Conservation (phyloP, 108 stramenopile genomes). For the Seminavis robusta region DNA sequence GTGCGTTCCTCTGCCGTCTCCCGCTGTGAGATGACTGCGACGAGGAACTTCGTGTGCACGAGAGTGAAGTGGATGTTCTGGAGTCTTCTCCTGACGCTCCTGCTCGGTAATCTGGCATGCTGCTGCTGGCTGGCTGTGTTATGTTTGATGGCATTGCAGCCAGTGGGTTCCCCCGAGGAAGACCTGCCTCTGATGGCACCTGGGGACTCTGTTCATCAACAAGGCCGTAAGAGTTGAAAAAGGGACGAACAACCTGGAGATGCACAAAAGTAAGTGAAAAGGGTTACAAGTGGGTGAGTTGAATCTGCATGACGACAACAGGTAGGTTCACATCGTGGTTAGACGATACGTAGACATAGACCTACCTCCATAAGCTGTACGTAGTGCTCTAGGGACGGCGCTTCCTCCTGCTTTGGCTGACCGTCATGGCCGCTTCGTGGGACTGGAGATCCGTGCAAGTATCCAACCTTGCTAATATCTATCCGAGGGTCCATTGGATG, state of each 20-base stretch:
- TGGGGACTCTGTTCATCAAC: background rate
- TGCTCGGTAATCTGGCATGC: background rate
- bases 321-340: too few relatives aligned
- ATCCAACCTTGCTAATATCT: slow-evolving; percentile 37
- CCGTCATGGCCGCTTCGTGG: background rate
- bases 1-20: background rate
- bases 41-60: background rate
- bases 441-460: slow-evolving; percentile 6
- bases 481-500: slow-evolving; percentile 64
- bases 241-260: slow-evolving; percentile 23
- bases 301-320: too few relatives aligned
- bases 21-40: background rate
- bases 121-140: background rate
- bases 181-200: background rate
- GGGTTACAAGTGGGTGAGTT: background rate
- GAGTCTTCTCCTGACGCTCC: background rate
- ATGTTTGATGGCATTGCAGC: background rate
- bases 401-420: background rate
- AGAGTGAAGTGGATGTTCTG: background rate
- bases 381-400: slow-evolving; percentile 26
- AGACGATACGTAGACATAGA: background rate
- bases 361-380: slow-evolving; percentile 30
- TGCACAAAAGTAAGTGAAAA: slow-evolving; percentile 1
- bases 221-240: slow-evolving; percentile 24
- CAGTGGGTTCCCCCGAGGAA: background rate